A percentile compares a stretch with the other conserved stretches of the same genome.
These are phyloP conservation scores for Hippophae gyantsensis DNA, from an alignment of 306 rosid species.

Conservation along the genomic window DNA sequence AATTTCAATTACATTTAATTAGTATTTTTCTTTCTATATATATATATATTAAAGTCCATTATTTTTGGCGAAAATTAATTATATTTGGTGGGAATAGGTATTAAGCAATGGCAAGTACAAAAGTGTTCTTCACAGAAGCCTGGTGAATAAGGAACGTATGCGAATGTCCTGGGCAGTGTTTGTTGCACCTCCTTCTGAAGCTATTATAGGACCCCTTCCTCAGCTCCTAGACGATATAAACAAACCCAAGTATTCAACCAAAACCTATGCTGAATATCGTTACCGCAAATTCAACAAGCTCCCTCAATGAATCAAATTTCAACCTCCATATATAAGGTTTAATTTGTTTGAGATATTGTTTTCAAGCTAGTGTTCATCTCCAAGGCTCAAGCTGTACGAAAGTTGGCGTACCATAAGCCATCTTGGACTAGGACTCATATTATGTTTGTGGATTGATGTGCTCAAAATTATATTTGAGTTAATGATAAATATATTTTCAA, in stretches of 20 bases:
- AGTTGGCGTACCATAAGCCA: no score
- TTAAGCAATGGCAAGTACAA: conserved; percentile 58
- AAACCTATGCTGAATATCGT: conserved; percentile 51
- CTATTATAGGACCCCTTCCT: conserved; percentile 41
- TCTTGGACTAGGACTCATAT: no score
- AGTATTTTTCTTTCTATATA: no score
- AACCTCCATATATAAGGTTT: background rate
- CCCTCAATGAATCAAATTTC: conserved; percentile 24
- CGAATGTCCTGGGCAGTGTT: conserved; percentile 75
- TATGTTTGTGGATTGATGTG: no score
- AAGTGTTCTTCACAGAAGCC: conserved; percentile 55
- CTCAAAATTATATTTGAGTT: no score
- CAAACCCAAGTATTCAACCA: conserved; percentile 46
- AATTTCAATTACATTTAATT: no score
- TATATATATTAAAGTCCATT: no score
- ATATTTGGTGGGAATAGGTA: conserved; percentile 19
- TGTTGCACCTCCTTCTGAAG: conserved; percentile 36
- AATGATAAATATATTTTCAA: no score
- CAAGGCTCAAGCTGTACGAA: no score
- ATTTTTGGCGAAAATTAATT: no score
- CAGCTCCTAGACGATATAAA: conserved; percentile 30
- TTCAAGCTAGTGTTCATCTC: no score
- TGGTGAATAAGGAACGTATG: conserved; percentile 47
- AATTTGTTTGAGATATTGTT: no score
- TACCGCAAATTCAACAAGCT: conserved; percentile 55